Evolutionary conservation across 441 rosid species (phyloP), one percentile per base, ranked within the genome.

Genomic region (Arabidopsis hybrid): DNA sequence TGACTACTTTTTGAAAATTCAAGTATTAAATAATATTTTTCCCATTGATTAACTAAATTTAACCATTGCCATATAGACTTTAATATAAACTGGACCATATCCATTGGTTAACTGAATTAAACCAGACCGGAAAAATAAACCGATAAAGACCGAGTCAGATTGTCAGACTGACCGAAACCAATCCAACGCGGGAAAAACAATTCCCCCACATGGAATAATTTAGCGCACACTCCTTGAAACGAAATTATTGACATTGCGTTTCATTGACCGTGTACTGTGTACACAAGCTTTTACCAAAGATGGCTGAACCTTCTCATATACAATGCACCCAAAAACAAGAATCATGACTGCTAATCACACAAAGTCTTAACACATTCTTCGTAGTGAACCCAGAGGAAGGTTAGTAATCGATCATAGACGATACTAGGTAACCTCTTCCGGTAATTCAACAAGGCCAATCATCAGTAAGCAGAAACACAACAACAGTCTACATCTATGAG

Each of bases 101-200:
- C 47, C 3, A 29, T 50, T 29, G 17, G 53, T 11, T 61, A 50
- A 40, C 3, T 16, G 7, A 51, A 47, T 8, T 38, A 34, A 52
- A 40, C 52, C 53, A 31, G 40, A 72, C 57, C 70, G 47, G 12
- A 57, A 35, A 73, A 53, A 21, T 21, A 21, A 21, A 21, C 26
- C 26, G 26, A 2, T 21, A 21, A 21, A 21, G 26, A 21, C 26
- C 26, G 26, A 21, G 26, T 21, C 26, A 21, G 26, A 21, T 21
- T 21, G 26, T 21, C 26, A 21, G 26, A 21, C 26, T 21, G 26
- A 21, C 26, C 26, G 26, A 21, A 21, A 21, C 26, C 49, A 65
- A 73, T 21, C 60, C 40, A 74, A 74, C 61, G 72, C 72, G 78
- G 72, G 72, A 66, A 74, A 73, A 38, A 36, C 1, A 31, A 49